Evolutionary conservation across 352 stramenopile species (phyloP).

Genomic region (Globisporangium spinosum): DNA sequence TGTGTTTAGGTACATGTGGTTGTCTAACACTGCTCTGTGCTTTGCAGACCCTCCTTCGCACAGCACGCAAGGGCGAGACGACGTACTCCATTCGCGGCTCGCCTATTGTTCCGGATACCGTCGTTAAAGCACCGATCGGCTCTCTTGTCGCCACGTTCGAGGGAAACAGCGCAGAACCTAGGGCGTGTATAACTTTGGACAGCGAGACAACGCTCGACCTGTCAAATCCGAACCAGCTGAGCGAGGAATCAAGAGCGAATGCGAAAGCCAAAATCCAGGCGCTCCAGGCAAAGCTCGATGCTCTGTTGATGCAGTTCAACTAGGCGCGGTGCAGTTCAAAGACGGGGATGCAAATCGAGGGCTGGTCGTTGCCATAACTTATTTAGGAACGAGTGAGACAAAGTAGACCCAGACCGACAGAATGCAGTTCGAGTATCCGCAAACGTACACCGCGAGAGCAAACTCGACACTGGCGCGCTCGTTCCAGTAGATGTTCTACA

Average conservation of each 20-base stretch:
- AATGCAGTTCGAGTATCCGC: slow-evolving; percentile 83
- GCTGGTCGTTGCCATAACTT: slow-evolving; percentile 7
- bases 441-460: slow-evolving; percentile 82
- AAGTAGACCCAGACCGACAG: slow-evolving; percentile 93
- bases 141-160: slow-evolving; percentile 68
- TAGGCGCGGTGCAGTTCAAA: slow-evolving; percentile 7
- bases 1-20: neutral
- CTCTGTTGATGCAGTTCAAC: slow-evolving; percentile 61
- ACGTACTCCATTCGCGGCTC: slow-evolving; percentile 69
- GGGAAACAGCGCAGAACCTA: slow-evolving; percentile 32
- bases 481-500: slow-evolving; percentile 87
- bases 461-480: slow-evolving; percentile 87
- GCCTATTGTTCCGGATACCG: slow-evolving; percentile 54
- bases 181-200: slow-evolving; percentile 57
- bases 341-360: neutral
- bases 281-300: slow-evolving; percentile 65
- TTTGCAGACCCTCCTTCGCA: slow-evolving; percentile 48
- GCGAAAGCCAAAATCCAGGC: slow-evolving; percentile 60
- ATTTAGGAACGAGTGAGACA: slow-evolving; percentile 48
- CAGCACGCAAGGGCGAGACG: slow-evolving; percentile 67
- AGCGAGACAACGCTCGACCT: slow-evolving; percentile 58
- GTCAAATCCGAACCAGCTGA: slow-evolving; percentile 59
- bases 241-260: slow-evolving; percentile 47
- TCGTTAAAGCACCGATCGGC: slow-evolving; percentile 45
- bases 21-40: neutral